phyloP scores from a whole-genome alignment of 2,329 filamentous ascomycete genomes.

The Fusarium humuli region DNA sequence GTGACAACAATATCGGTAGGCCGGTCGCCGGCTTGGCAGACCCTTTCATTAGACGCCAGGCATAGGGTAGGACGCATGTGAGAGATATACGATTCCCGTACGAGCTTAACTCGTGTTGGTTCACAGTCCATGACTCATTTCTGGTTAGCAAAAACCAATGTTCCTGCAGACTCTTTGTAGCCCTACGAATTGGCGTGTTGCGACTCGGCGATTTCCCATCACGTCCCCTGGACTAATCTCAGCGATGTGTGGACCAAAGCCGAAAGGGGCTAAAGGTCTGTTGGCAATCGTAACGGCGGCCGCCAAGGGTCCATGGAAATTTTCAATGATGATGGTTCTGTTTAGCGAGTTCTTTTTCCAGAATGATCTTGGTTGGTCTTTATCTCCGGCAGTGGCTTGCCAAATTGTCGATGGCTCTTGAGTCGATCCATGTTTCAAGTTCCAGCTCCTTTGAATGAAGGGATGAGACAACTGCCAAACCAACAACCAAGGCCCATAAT shows the following conservation, averaged over 20 bases:
- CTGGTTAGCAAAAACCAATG: neutral
- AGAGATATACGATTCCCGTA: neutral
- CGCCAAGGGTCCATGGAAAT: slow-evolving; percentile 13
- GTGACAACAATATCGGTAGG: slow-evolving; percentile 1
- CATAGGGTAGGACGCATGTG: neutral
- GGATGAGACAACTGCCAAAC: neutral
- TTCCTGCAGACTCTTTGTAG: slow-evolving; percentile 4
- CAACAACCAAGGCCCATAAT: neutral
- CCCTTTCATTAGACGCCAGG: neutral
- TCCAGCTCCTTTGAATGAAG: neutral
- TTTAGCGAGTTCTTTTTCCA: slow-evolving; percentile 1
- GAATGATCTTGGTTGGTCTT: slow-evolving; percentile 14
- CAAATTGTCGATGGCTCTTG: neutral
- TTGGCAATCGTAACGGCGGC: slow-evolving; percentile 10
- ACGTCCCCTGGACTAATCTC: slow-evolving; percentile 26
- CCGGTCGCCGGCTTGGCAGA: slow-evolving; percentile 5
- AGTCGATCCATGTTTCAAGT: slow-evolving; percentile 23
- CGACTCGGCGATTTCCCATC: slow-evolving; percentile 35
- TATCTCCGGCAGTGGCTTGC: slow-evolving; percentile 7
- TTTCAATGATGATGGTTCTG: neutral
- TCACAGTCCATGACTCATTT: slow-evolving; percentile 1
- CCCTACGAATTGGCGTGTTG: slow-evolving; percentile 11
- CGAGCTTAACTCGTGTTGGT: neutral
- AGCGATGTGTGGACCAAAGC: slow-evolving; percentile 26
- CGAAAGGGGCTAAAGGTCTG: slow-evolving; percentile 14